A percentile compares a stretch with the other conserved stretches of the same genome.
phyloP scores from a whole-genome alignment of 352 stramenopile species.

The Phytopythium boreale region DNA sequence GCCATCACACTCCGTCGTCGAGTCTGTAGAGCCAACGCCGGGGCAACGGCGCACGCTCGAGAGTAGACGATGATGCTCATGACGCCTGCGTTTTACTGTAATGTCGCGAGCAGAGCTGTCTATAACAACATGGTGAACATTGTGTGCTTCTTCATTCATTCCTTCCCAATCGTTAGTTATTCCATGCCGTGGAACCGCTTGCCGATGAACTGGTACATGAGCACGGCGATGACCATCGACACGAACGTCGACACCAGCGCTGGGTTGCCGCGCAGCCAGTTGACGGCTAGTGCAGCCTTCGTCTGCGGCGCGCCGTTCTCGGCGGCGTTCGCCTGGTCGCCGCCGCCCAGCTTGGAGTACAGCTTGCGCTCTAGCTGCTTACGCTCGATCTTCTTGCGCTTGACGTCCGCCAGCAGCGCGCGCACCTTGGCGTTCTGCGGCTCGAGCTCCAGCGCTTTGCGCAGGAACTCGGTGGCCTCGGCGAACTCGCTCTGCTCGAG shows the following conservation, averaged over 20 bases:
- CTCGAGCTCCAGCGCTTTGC: conserved; percentile 62
- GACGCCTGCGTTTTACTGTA: too few relatives aligned
- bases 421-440: conserved; percentile 66
- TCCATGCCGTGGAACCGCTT: conserved; percentile 47
- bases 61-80: not conserved
- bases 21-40: not conserved
- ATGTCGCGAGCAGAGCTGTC: not conserved
- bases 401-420: conserved; percentile 55
- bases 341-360: conserved; percentile 58
- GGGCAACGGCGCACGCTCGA: not conserved
- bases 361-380: conserved; percentile 60
- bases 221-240: conserved; percentile 46
- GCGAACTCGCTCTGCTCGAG: conserved; percentile 74
- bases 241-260: conserved; percentile 38
- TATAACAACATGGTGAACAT: not conserved
- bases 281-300: not conserved
- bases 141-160: not conserved
- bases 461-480: conserved; percentile 51
- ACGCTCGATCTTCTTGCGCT: conserved; percentile 66
- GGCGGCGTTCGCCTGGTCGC: conserved; percentile 9
- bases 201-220: conserved; percentile 60
- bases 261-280: conserved; percentile 32
- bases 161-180: not conserved
- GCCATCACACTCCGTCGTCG: not conserved
- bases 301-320: conserved; percentile 10